These are phyloP conservation scores for Astragalus membranaceus DNA, from an alignment of 306 rosid species.

Conservation along the genomic window DNA sequence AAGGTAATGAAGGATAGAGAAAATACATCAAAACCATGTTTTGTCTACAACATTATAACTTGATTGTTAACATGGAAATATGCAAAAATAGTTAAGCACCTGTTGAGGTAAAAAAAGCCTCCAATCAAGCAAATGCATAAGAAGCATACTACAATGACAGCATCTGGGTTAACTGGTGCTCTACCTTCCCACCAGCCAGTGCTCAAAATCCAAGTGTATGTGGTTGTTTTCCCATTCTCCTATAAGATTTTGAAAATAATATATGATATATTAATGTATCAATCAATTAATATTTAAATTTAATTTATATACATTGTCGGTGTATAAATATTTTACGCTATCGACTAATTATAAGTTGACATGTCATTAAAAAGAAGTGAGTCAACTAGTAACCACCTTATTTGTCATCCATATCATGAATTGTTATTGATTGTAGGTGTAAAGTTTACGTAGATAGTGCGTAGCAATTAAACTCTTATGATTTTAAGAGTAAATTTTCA, in stretches of 20 bases:
- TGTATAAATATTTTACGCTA: too few relatives aligned
- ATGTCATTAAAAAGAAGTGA: too few relatives aligned
- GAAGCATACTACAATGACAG: conserved; percentile 52
- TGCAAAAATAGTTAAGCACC: conserved; percentile 31
- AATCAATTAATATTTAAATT: conserved; percentile 4
- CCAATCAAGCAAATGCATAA: conserved; percentile 53
- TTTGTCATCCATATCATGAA: too few relatives aligned
- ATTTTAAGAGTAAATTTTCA: background rate
- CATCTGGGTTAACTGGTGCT: conserved; percentile 83
- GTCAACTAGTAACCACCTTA: too few relatives aligned
- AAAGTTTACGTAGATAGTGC: too few relatives aligned
- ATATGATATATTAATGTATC: too few relatives aligned
- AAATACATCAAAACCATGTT: conserved; percentile 9
- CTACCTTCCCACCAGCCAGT: conserved; percentile 89
- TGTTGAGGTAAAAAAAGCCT: conserved; percentile 72
- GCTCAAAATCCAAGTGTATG: conserved; percentile 82
- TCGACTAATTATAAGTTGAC: too few relatives aligned
- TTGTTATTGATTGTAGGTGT: too few relatives aligned
- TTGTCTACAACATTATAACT: background rate
- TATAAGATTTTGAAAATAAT: conserved; percentile 25
- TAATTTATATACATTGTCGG: too few relatives aligned
- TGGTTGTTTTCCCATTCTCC: conserved; percentile 80
- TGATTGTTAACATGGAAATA: background rate
- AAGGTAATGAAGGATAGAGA: background rate
- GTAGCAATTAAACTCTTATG: too few relatives aligned